These are phyloP conservation scores for Sphaerosporella brunnea DNA, from an alignment of 495 filamentous ascomycete genomes.

Conservation along the genomic window DNA sequence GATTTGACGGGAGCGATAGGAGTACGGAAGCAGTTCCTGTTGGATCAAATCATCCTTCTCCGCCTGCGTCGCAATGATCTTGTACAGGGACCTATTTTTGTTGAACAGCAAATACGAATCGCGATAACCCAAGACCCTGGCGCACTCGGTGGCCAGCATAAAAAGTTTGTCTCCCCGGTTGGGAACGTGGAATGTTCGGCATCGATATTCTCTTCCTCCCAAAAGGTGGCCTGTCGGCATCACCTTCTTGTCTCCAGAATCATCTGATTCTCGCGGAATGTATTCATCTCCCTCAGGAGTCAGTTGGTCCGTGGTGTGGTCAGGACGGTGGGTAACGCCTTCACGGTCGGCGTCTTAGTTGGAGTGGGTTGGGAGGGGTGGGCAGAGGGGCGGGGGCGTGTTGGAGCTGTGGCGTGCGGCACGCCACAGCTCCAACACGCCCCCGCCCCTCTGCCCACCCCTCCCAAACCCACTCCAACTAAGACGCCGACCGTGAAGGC, in stretches of 20 bases:
- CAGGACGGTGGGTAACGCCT: conserved; percentile 85
- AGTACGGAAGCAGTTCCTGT: conserved; percentile 92
- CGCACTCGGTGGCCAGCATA: conserved; percentile 97
- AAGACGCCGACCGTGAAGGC: conserved; percentile 86
- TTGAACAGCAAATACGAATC: conserved; percentile 98
- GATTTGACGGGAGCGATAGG: conserved; percentile 92
- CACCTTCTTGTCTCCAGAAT: conserved; percentile 86
- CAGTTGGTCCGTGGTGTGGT: conserved; percentile 95
- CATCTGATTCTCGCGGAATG: conserved; percentile 81
- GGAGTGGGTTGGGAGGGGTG: conserved; percentile 67
- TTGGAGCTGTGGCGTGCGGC: conserved; percentile 71
- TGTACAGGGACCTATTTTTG: conserved; percentile 92
- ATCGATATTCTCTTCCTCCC: conserved; percentile 75
- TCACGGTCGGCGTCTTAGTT: conserved; percentile 76
- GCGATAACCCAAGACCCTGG: conserved; percentile 79
- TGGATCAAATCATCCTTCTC: conserved; percentile 94
- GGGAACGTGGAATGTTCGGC: conserved; percentile 82
- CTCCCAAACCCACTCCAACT: conserved; percentile 69
- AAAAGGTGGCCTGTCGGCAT: conserved; percentile 60
- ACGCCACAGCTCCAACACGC: conserved; percentile 63
- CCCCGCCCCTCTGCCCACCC: conserved; percentile 54
- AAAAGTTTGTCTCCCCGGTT: conserved; percentile 83
- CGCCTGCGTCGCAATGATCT: conserved; percentile 89
- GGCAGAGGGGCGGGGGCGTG: conserved; percentile 49
- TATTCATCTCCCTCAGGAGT: conserved; percentile 89